Evolutionary conservation across 495 filamentous ascomycete species (phyloP).

Genomic region (Pyrenopolyporus hunteri): DNA sequence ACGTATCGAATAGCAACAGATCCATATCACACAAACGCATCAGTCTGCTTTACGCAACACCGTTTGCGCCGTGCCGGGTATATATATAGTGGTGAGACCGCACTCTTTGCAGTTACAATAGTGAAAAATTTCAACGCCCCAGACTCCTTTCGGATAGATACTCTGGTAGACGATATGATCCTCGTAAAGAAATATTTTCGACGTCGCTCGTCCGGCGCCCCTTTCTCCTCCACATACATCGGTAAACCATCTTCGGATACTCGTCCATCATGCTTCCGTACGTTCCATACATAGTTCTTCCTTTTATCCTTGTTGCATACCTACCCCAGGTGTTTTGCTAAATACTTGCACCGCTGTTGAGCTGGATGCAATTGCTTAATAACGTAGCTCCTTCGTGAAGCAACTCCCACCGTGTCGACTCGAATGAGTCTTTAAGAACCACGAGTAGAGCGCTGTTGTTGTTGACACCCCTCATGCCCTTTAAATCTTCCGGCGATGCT

Average conservation of each 20-base stretch:
- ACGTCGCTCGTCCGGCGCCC: slow-evolving; percentile 25
- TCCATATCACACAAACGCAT: slow-evolving; percentile 7
- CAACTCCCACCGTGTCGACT: slow-evolving; percentile 87
- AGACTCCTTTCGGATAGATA: slow-evolving; percentile 14
- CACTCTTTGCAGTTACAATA: slow-evolving; percentile 31
- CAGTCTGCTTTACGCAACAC: slow-evolving; percentile 1
- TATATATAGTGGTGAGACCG: slow-evolving; percentile 30
- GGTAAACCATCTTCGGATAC: slow-evolving; percentile 16
- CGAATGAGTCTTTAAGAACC: slow-evolving; percentile 81
- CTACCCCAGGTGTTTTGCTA: slow-evolving; percentile 1
- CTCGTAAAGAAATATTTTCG: slow-evolving; percentile 26
- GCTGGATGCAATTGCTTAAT: slow-evolving; percentile 75
- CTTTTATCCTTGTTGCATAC: neutral
- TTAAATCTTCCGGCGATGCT: slow-evolving; percentile 80
- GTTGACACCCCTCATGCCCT: slow-evolving; percentile 76
- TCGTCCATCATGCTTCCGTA: slow-evolving; percentile 27
- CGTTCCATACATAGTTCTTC: slow-evolving; percentile 7
- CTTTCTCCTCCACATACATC: slow-evolving; percentile 23
- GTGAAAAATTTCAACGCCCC: slow-evolving; percentile 11
- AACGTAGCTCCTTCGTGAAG: slow-evolving; percentile 83
- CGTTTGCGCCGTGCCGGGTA: slow-evolving; percentile 30
- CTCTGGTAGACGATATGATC: slow-evolving; percentile 24
- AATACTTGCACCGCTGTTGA: slow-evolving; percentile 50
- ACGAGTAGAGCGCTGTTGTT: slow-evolving; percentile 81
- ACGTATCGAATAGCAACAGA: slow-evolving; percentile 22